Percentiles rank a stretch among this genome's conserved stretches.
phyloP scores from a whole-genome alignment of 139 green algal genomes.

The Ettlia oleoabundans region DNA sequence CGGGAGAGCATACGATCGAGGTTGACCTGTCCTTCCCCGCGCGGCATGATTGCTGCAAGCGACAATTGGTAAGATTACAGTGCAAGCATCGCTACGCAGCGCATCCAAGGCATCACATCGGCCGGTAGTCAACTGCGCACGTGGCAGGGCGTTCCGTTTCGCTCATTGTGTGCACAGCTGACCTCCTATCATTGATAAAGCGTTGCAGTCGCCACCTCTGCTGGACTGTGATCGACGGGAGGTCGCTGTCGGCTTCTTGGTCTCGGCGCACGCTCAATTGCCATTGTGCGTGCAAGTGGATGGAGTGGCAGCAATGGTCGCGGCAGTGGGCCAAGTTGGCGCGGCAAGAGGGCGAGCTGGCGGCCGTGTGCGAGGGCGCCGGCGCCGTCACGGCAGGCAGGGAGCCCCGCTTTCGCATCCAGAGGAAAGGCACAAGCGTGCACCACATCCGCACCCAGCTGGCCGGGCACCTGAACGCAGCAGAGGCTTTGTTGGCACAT shows the following conservation, averaged over 20 bases:
- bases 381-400: neutral
- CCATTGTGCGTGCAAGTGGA: neutral
- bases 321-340: neutral
- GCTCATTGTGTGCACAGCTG: too few species aligned
- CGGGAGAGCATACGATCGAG: neutral
- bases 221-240: too few species aligned
- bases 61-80: too few species aligned
- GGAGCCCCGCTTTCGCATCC: too few species aligned
- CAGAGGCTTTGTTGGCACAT: neutral
- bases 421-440: neutral
- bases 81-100: too few species aligned
- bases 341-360: neutral
- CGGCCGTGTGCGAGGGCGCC: too few species aligned
- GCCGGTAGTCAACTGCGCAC: too few species aligned
- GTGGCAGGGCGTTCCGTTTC: too few species aligned
- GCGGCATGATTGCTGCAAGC: neutral
- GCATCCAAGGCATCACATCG: too few species aligned
- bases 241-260: neutral
- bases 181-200: too few species aligned
- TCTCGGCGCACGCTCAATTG: neutral
- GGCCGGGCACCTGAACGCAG: neutral
- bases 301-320: neutral
- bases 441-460: slow-evolving; percentile 7
- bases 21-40: neutral
- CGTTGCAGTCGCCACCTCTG: too few species aligned